Percentiles rank a stretch among this genome's conserved stretches.
Evolutionary conservation across 2,329 filamentous ascomycete species (phyloP).

Genomic region (Grosmannia huntii): DNA sequence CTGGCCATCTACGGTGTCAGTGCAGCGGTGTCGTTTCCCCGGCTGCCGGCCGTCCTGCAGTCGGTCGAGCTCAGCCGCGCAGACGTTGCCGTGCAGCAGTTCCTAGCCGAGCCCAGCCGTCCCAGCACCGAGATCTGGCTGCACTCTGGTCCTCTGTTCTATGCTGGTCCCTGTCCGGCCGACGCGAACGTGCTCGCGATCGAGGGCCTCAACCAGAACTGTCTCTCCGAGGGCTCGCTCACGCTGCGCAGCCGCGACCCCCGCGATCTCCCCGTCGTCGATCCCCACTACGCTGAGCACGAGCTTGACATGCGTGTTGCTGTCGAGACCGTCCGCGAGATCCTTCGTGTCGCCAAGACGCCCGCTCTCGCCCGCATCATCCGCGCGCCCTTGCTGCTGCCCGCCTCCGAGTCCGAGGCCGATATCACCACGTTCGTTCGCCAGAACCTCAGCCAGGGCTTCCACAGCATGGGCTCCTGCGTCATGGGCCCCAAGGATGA

Average conservation of each 20-base stretch:
- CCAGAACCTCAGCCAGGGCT: constrained; percentile 1
- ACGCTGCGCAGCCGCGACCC: constrained; percentile 6
- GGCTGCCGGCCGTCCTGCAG: background rate
- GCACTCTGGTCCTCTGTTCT: constrained; percentile 18
- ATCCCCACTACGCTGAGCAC: constrained; percentile 8
- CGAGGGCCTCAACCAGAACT: constrained; percentile 5
- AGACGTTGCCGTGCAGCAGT: background rate
- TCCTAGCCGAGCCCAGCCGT: background rate
- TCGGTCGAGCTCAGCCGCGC: background rate
- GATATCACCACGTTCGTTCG: background rate
- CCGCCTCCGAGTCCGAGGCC: background rate
- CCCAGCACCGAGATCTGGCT: constrained; percentile 2
- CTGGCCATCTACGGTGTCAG: constrained; percentile 1
- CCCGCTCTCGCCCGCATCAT: background rate
- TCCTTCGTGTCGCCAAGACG: background rate
- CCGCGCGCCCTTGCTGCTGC: background rate
- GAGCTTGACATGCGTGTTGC: constrained; percentile 3
- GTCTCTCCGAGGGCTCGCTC: constrained; percentile 8
- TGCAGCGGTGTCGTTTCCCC: background rate
- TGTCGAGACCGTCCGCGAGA: constrained; percentile 2
- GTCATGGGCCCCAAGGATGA: constrained; percentile 3
- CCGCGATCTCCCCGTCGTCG: constrained; percentile 9
- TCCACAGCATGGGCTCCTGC: constrained; percentile 5
- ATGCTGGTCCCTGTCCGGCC: constrained; percentile 17
- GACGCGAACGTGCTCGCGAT: constrained; percentile 10